Base-by-base conservation (phyloP, 2,329 filamentous ascomycete genomes). In the Ascochyta pisi region DNA sequence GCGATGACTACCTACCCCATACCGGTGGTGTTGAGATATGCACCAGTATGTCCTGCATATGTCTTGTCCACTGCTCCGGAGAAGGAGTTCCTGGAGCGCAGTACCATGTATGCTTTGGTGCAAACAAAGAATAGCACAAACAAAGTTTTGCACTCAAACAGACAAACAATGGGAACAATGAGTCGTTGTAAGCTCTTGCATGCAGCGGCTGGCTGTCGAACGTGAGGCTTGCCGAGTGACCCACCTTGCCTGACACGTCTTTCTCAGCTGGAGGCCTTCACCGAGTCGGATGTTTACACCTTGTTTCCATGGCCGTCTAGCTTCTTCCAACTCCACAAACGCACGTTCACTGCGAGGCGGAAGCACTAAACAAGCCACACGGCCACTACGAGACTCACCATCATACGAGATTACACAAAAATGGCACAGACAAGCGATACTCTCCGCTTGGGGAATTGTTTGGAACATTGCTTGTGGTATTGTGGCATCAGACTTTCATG, bases 311-410 rank as follows among this genome's bases (percentile, higher is more conserved):
- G 7, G 16, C 37, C 33, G 10, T 47, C 47, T 56, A 56, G 53
- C 53, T 26, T 51, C 42, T 47, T 51, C 42, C 16, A 50, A 15
- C 19, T 50, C 41, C 35, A 33, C 47, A 43, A 24, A 24, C 41
- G 42, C 24, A 50, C 33, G 24, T 24, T 23, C 15, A 27, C 7
- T 40, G 22, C 42, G 34, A 41, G 37, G 41, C 35, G 46, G 41
- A 37, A 50, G 47, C 43, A 33, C 48, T 51, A 43, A 23, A 26
- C 6, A 43, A 51, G 48, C 53, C 53, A 51, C 48, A 51, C 47
- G 38, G 53, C 53, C 48, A 56, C 47, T 19, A 43, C 43, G 53
- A 51, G 29, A 23, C 26, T 33, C 38, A 42, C 38, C 34, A 42
- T 48, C 40, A 27, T 47, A 44, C 38, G 42, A 43, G 31, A 8